Base-by-base conservation (phyloP, 441 rosid genomes). In the Syzygium malaccense region DNA sequence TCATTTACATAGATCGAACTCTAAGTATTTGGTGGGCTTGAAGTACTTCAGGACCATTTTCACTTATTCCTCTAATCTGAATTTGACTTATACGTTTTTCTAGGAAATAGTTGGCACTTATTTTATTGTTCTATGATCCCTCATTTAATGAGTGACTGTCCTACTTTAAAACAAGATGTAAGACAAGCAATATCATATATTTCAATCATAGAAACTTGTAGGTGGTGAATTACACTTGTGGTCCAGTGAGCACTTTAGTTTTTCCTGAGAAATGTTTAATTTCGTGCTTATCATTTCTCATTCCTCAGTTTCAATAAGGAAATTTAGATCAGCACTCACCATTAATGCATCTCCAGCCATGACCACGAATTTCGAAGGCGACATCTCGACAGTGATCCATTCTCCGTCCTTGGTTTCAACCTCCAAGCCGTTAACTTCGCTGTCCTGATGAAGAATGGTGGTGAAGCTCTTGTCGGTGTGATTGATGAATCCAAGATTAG, bases 401-500 rank as follows among this genome's bases (percentile, higher is more conserved):
- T 88, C 85, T 41, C 90, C 88, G 6, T 66, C 84, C 68, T 71
- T 88, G 57, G 87, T 71, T 79, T 86, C 84, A 14, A 88, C 84
- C 78, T 86, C 86, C 86, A 88, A 49, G 71, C 88, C 90, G 26
- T 86, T 56, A 37, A 88, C 90, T 51, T 88, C 33, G 25, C 51
- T 3, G 5, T 86, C 79, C 30, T 88, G 90, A 86, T 86, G 58
- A 45, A 88, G 85, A 25, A 88, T 79, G 48, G 90, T 58, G 33
- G 25, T 45, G 71, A 88, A 68, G 53, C 62, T 88, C 85, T 88
- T 88, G 87, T 88, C 90, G 13, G 90, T 88, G 87, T 88, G 90
- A 58, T 56, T 54, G 30, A 28, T 10, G 37, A 88, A 86, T n/a
- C 58, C 85, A 17, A 66, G 55, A 55, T 56, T 85, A 41, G 83